Evolutionary conservation across 305 asterid genomes (phyloP).

Genomic region (Fraxinus floribunda): DNA sequence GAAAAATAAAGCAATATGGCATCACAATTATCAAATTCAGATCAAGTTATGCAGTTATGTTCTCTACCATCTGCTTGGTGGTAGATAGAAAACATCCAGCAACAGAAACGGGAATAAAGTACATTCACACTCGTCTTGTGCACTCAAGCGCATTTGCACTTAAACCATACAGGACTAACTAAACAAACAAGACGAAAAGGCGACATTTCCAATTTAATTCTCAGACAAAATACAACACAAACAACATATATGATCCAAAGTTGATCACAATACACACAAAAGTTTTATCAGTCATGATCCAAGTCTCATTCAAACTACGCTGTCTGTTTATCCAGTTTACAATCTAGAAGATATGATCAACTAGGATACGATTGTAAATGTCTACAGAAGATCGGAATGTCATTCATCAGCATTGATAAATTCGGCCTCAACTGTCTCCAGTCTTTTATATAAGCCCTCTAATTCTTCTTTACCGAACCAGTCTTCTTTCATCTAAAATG

Average conservation of each 20-base stretch:
- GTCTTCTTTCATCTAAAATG: conserved; percentile 42
- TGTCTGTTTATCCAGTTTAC: background rate
- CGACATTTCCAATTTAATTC: background rate
- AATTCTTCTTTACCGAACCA: conserved; percentile 45
- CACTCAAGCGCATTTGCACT: background rate
- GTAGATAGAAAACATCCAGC: background rate
- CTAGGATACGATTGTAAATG: background rate
- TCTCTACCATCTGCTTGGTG: background rate
- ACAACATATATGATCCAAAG: background rate
- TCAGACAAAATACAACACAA: background rate
- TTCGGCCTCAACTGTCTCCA: conserved; percentile 21
- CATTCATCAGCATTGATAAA: background rate
- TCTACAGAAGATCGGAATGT: background rate
- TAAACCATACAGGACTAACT: background rate
- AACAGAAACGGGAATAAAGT: background rate
- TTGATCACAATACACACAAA: background rate
- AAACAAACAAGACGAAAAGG: background rate
- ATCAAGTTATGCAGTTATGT: background rate
- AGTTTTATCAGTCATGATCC: background rate
- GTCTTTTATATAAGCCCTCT: conserved; percentile 35
- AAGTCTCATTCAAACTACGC: background rate
- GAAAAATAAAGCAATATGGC: background rate
- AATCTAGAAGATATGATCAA: background rate
- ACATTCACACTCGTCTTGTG: background rate
- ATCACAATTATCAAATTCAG: background rate